Evolutionary conservation across 140 eudicot species (phyloP), one percentile per base, ranked within the genome.

Genomic region (Ambrosia hybrid): DNA sequence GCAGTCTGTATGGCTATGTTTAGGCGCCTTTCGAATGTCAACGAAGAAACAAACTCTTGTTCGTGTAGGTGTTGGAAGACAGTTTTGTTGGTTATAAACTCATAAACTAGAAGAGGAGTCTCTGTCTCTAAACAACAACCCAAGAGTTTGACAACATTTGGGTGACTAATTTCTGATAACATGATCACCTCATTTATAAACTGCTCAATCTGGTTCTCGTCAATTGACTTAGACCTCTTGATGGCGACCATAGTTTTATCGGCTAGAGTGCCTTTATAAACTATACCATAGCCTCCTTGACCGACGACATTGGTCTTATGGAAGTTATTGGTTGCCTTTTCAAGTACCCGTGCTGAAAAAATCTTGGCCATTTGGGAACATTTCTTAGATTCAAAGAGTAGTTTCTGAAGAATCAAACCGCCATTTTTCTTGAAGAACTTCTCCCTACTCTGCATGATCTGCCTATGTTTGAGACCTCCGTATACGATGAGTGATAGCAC

Each of bases 181-280:
- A 85, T 67, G 69, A 80, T 83, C n/a, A 85, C 91, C 73, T 85
- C 91, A 72, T 85, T 85, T 2, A 85, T 79, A 66, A 85, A 85
- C 34, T 83, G 83, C 63, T 80, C 85, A 12, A 79, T 76, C 6
- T 73, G 85, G 70, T 41, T 73, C 39, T 33, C 70, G 48, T 85
- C 87, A 38, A 73, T 75, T 0, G 78, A 51, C 13, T 79, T 82
- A 6, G 81, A 66, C 33, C 73, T 73, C 33, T 79, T 79, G 9
- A 73, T 79, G 55, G 83, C 83, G n/a, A 79, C 76, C 17, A 33
- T 39, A 51, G 75, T 60, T 48, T 80, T 63, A 62, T 80, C 80
- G 10, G 9, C 37, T 8, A 80, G 51, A 11, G 34, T 62, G 13
- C 80, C 84, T 63, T 74, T 80, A 69, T 80, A 80, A 6, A 80